Percentiles rank a stretch among this genome's conserved stretches.
These are phyloP conservation scores for Grammothele lineata DNA, from an alignment of 768 basidiomycete genomes.

Conservation along the genomic window DNA sequence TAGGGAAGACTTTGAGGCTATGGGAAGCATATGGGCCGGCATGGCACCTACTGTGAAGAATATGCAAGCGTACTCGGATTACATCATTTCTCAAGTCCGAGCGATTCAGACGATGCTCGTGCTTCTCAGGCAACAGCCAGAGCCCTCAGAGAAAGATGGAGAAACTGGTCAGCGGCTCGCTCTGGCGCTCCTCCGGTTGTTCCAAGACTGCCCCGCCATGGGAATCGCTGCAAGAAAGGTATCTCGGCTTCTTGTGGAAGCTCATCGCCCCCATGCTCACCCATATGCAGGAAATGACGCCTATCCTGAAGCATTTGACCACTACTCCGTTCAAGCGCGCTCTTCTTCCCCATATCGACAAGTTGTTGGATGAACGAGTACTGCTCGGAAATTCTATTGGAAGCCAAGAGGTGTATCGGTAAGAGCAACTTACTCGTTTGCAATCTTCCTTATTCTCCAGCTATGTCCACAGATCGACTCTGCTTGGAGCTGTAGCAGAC, in stretches of 20 bases:
- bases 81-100: conserved; percentile 90
- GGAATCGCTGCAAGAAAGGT: conserved; percentile 82
- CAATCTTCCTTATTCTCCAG: not conserved
- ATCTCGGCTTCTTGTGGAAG: conserved; percentile 5
- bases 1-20: conserved; percentile 74
- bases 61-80: conserved; percentile 68
- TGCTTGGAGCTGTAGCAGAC: conserved; percentile 88
- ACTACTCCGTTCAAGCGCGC: conserved; percentile 73
- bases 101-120: conserved; percentile 91
- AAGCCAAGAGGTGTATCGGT: conserved; percentile 83
- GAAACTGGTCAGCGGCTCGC: conserved; percentile 85
- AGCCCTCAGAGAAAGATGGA: conserved; percentile 67
- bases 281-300: conserved; percentile 74
- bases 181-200: conserved; percentile 73
- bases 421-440: conserved; percentile 17
- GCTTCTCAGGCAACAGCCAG: conserved; percentile 66
- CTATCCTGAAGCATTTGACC: conserved; percentile 88
- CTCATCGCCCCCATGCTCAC: not conserved
- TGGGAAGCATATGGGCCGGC: conserved; percentile 79
- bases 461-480: conserved; percentile 65
- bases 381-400: conserved; percentile 82
- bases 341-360: conserved; percentile 80
- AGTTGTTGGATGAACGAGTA: conserved; percentile 86
- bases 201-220: conserved; percentile 91
- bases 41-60: conserved; percentile 77